Base-by-base conservation (phyloP, 140 eudicot species). In the Flaveria floridana region DNA sequence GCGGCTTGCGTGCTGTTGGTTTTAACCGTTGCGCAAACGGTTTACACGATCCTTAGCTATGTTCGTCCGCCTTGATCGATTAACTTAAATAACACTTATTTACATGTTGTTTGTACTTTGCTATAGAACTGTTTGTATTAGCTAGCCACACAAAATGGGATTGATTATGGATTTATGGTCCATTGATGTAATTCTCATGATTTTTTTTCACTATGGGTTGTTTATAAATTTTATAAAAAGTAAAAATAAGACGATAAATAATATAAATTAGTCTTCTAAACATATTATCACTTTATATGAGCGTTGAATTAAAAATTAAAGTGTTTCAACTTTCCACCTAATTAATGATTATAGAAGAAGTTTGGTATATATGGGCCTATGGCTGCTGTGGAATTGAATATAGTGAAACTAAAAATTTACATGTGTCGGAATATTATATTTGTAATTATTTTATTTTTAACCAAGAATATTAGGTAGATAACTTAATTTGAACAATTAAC, bases 21-120 rank as follows among this genome's bases (percentile, higher is more conserved):
- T 63, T 80, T 93, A 21, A 86, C 96, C 0, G 25, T 93, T 4
- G 80, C 85, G 47, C 98, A 93, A 68, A 86, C 98, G 4, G 1
- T 46, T 18, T 93, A 75, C 68, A 85, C 97, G 7, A 64, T 92
- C 7, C 61, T 88, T 21, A 37, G 79, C 30, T 89, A 89, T 18
- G 75, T 68, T 73, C 68, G 53, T 48, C 80, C 84, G 18, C 62
- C 73, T 42, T 46, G 56, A 69, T 79, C 47, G n/a, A 57, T 23
- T 65, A 59, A 23, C 30, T 30, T 30, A 30, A 0, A 30, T 30
- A 30, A 30, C 6, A 30, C 4, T 5, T 30, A 23, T 23, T 23
- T 3, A 30, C 37, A 30, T 30, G 6, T 30, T 30, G 37, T 28
- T 28, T 28, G 37, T 28, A 28, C 37, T 28, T 28, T 28, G 41